Percentiles rank a stretch among this genome's conserved stretches.
Conservation (phyloP, 306 rosid genomes). For the Quercus dentata region DNA sequence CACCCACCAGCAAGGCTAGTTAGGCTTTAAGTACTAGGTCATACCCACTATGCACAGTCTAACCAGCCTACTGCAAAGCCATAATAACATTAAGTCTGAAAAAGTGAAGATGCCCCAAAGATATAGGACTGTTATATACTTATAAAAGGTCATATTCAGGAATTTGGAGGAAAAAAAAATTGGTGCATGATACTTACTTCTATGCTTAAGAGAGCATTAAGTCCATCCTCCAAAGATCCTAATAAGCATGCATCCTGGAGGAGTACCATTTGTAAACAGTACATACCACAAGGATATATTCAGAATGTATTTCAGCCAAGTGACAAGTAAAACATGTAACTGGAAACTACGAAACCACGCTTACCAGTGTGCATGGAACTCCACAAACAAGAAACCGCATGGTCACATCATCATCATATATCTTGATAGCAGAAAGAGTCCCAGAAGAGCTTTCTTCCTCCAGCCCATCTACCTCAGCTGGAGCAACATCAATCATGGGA, state of each 20-base stretch:
- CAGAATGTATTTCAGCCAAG: constrained; percentile 11
- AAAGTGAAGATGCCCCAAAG: no score
- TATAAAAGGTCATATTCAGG: no score
- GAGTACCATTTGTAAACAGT: constrained; percentile 11
- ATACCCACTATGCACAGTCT: no score
- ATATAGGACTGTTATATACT: neutral
- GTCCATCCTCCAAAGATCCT: constrained; percentile 92
- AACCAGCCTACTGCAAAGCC: no score
- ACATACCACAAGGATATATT: constrained; percentile 7
- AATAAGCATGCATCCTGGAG: constrained; percentile 72
- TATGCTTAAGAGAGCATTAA: constrained; percentile 75
- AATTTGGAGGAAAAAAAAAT: neutral
- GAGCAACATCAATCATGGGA: constrained; percentile 59
- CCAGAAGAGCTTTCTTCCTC: constrained; percentile 67
- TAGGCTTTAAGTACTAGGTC: no score
- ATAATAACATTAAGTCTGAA: no score
- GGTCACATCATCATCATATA: constrained; percentile 82
- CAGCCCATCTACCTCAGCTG: constrained; percentile 62
- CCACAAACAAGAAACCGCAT: constrained; percentile 89
- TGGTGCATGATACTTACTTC: constrained; percentile 55
- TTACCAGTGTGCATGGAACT: constrained; percentile 62
- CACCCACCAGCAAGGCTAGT: no score
- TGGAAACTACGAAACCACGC: no score
- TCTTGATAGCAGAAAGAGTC: constrained; percentile 75
- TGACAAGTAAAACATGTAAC: no score